A percentile compares a stretch with the other conserved stretches of the same genome.
Evolutionary conservation across 129 eudicot species (phyloP).

Genomic region (Dittrichia graveolens): DNA sequence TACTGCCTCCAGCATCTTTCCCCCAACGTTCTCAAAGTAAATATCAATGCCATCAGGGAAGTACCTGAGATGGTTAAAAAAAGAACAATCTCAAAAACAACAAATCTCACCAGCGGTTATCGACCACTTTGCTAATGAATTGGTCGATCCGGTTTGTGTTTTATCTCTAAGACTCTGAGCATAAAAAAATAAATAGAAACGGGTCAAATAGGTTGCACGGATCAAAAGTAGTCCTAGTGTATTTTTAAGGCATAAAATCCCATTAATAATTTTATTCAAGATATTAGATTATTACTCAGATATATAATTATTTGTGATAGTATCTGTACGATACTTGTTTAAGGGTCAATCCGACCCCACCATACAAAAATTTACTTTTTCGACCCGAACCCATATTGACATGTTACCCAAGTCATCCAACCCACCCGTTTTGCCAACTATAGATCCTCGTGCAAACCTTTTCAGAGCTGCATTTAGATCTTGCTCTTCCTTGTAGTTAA

Average conservation of each 20-base stretch:
- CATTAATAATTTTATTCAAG: too few species aligned
- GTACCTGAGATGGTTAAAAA: constrained; percentile 13
- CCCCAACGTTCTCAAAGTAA: constrained; percentile 40
- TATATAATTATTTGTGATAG: too few species aligned
- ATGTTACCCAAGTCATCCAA: neutral
- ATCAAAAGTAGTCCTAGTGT: neutral
- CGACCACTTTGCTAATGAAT: neutral
- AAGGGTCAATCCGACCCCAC: neutral
- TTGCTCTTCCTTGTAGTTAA: constrained; percentile 47
- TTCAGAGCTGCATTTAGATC: constrained; percentile 36
- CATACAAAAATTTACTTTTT: neutral
- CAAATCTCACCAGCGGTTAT: neutral
- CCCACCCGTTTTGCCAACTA: neutral
- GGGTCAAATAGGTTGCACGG: neutral
- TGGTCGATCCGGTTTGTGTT: too few species aligned
- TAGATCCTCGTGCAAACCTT: constrained; percentile 22
- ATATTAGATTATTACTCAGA: neutral
- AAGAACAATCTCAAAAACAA: neutral
- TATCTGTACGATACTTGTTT: too few species aligned
- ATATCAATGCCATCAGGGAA: constrained; percentile 41
- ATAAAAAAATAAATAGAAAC: neutral
- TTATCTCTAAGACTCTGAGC: too few species aligned
- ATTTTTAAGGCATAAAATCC: neutral
- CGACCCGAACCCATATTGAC: neutral
- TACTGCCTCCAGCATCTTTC: constrained; percentile 35